Conservation (phyloP, 495 filamentous ascomycete genomes). For the Lasiosphaeris hirsuta region DNA sequence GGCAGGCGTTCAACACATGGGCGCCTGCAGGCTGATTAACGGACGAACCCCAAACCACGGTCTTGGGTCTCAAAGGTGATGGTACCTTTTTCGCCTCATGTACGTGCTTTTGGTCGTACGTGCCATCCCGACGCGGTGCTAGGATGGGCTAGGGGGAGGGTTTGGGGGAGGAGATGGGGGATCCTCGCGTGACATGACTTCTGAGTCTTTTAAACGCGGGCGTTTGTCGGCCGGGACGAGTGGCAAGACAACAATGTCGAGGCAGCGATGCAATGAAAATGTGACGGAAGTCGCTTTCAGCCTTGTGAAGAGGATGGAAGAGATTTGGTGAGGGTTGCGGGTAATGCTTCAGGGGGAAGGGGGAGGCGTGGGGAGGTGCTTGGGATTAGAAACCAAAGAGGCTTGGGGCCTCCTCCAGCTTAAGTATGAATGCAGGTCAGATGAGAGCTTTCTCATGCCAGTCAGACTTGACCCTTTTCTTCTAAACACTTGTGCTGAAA, state of each 20-base stretch:
- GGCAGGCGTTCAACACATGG: too few species aligned
- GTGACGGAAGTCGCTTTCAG: background rate
- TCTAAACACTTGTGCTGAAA: background rate
- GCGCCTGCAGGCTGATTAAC: too few species aligned
- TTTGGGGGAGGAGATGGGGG: conserved; percentile 46
- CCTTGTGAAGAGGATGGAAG: too few species aligned
- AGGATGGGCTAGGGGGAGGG: conserved; percentile 45
- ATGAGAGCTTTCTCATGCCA: background rate
- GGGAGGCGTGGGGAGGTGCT: too few species aligned
- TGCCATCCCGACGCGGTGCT: background rate
- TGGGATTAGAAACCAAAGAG: too few species aligned
- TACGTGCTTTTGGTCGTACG: background rate
- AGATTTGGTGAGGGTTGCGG: too few species aligned
- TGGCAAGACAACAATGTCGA: background rate
- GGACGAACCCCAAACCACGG: too few species aligned
- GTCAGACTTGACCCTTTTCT: background rate
- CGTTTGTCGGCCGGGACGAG: background rate
- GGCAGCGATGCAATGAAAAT: background rate
- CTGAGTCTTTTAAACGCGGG: background rate
- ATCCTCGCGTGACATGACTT: conserved; percentile 34
- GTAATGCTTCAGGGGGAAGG: too few species aligned
- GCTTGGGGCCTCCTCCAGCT: too few species aligned
- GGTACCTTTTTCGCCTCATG: too few species aligned
- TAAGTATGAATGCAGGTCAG: background rate
- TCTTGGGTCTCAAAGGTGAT: too few species aligned